Evolutionary conservation across 768 basidiomycete genomes (phyloP), one percentile per base, ranked within the genome.

Genomic region (Rhizopogon vesiculosus): DNA sequence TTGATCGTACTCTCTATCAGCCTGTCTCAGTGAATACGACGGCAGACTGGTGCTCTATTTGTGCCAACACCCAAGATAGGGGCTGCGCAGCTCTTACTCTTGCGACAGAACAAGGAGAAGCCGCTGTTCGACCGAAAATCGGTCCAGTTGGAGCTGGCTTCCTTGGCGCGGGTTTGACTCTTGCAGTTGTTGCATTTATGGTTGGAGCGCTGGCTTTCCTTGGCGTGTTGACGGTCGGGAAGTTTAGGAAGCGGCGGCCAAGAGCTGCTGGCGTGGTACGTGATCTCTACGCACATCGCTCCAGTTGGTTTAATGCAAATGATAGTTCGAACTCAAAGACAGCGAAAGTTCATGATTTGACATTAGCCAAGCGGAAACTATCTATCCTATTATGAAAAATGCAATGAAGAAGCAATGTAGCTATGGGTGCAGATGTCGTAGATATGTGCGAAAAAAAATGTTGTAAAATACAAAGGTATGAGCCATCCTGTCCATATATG

Each of bases 91-190:
- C 75, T 12, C 65, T 85, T 39, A 60, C 72, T 39, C 65, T 70
- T 9, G 70, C 68, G 12, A 59, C 60, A 18, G 54, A 62, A 25
- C 62, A 70, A 48, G 69, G 38, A 3, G 59, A 33, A 9, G 61
- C 71, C n/a, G 77, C 75, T 5, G 68, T 69, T 54, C 55, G 59
- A 53, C 70, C 60, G 52, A 70, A 58, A 12, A 76, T 86, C 59
- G 75, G 74, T 57, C 77, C 75, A 0, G 76, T 85, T 7, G 86
- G 82, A 7, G 85, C 86, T n/a, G 86, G 86, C 1, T 83, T 85
- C 70, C 71, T 87, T 13, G 86, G 85, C 29, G 85, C 86, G 3
- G 81, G 82, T 12, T 62, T 85, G 56, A 76, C 76, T 12, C 61
- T 83, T 40, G 76, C 69, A 5, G 72, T 81, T 10, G 67, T 67